phyloP scores from a whole-genome alignment of 768 basidiomycete species.

The Agaricus sinodeliciosus region DNA sequence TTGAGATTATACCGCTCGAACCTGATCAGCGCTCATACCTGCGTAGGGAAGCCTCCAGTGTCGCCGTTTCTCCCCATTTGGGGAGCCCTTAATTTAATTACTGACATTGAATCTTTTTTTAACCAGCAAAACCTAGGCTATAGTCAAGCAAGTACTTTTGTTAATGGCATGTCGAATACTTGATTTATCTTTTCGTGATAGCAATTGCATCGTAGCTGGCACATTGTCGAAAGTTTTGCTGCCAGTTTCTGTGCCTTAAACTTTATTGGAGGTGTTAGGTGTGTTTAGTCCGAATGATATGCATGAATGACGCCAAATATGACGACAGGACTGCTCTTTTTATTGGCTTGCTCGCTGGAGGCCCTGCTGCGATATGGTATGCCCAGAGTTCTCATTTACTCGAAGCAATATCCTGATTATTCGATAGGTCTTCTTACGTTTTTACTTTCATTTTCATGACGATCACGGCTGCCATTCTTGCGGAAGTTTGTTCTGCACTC shows the following conservation, averaged over 20 bases:
- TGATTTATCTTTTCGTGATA: slow-evolving; percentile 21
- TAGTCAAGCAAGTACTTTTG: slow-evolving; percentile 52
- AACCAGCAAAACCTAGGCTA: slow-evolving; percentile 69
- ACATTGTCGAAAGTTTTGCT: slow-evolving; percentile 77
- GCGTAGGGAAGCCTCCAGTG: slow-evolving; percentile 94
- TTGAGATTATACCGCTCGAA: slow-evolving; percentile 98
- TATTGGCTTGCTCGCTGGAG: slow-evolving; percentile 77
- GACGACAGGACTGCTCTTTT: slow-evolving; percentile 62
- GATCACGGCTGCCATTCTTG: slow-evolving; percentile 81
- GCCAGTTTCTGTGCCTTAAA: slow-evolving; percentile 88
- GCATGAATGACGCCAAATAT: slow-evolving; percentile 1
- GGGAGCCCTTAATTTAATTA: slow-evolving; percentile 29
- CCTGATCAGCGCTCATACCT: slow-evolving; percentile 97
- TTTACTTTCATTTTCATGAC: slow-evolving; percentile 82
- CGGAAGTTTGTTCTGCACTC: slow-evolving; percentile 87
- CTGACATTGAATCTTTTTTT: slow-evolving; percentile 38
- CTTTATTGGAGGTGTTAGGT: slow-evolving; percentile 86
- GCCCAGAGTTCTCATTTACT: background rate
- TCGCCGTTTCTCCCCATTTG: slow-evolving; percentile 31
- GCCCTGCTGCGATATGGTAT: slow-evolving; percentile 82
- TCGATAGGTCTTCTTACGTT: slow-evolving; percentile 71
- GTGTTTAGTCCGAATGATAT: slow-evolving; percentile 3
- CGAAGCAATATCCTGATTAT: background rate
- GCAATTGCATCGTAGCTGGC: slow-evolving; percentile 86
- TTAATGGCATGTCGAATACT: background rate